Conservation (phyloP, 2,329 filamentous ascomycete genomes). For the Aspergillus quadrilineatus region DNA sequence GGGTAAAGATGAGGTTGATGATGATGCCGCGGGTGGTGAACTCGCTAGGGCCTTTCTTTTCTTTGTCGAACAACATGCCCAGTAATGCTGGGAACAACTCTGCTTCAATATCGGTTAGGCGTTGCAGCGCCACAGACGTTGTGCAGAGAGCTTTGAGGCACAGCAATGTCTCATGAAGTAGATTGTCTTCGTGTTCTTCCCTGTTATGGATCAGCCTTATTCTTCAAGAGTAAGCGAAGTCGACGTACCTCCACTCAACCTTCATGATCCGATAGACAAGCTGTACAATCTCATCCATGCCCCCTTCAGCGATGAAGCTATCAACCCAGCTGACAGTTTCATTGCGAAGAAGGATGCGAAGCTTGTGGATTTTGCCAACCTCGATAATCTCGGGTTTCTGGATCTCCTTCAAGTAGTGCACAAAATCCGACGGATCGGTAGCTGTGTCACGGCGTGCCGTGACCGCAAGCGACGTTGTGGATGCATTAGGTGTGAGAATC, state of each 20-base stretch:
- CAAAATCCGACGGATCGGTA: slow-evolving; percentile 77
- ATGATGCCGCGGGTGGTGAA: slow-evolving; percentile 91
- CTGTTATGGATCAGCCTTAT: slow-evolving; percentile 47
- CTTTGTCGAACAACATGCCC: slow-evolving; percentile 91
- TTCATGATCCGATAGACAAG: slow-evolving; percentile 89
- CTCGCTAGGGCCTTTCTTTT: slow-evolving; percentile 95
- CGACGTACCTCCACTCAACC: slow-evolving; percentile 84
- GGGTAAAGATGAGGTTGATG: slow-evolving; percentile 83
- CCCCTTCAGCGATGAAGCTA: slow-evolving; percentile 81
- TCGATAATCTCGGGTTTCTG: slow-evolving; percentile 81
- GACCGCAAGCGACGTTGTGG: slow-evolving; percentile 55
- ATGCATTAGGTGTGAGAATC: slow-evolving; percentile 55
- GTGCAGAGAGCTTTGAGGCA: slow-evolving; percentile 95
- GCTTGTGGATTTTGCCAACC: slow-evolving; percentile 92
- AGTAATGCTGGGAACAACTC: slow-evolving; percentile 83
- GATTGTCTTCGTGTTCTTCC: slow-evolving; percentile 91
- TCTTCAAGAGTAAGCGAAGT: too few relatives aligned
- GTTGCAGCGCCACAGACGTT: slow-evolving; percentile 78
- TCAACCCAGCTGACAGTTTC: slow-evolving; percentile 97
- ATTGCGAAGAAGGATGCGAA: slow-evolving; percentile 83
- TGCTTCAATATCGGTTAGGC: slow-evolving; percentile 74
- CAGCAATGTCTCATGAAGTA: slow-evolving; percentile 87
- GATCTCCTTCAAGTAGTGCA: slow-evolving; percentile 77
- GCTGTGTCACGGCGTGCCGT: slow-evolving; percentile 71
- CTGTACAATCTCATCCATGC: slow-evolving; percentile 87